Evolutionary conservation across 2,329 filamentous ascomycete species (phyloP), one percentile per base, ranked within the genome.

Genomic region (Aspergillus eucalypticola): DNA sequence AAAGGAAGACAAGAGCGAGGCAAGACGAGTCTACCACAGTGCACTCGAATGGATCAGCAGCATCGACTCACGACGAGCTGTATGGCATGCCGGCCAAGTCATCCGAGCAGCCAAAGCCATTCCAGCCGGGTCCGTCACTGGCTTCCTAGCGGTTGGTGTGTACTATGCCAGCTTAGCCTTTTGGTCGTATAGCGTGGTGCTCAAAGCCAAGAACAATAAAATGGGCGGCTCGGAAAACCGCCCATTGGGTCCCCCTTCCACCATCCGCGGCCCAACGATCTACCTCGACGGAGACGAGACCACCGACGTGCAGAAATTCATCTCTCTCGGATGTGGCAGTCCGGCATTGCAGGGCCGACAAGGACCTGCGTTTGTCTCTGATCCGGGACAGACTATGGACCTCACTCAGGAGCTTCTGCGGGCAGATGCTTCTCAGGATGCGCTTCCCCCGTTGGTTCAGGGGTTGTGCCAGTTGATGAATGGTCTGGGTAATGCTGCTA

Each of bases 61-160:
- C 13, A 67, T 73, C 17, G 68, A 74, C 11, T 74, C 76, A 0
- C 71, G 78, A 2, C 87, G 8, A 70, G 69, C 70, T 2, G 58
- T 90, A 0, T 90, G 85, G 83, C 86, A 88, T 65, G 88, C 89
- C 1, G 88, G 86, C 0, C 89, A 90, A 71, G 81, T 89, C 1
- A 71, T 91, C 5, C 82, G 86, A 7, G 82, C 84, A 42, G 88
- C 86, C 2, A 84, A 82, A 67, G 61, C 76, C 51, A 83, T 88
- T 51, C 81, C 85, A 0, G 71, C 76, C 1, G 80, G 82, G 0
- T 79, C 83, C 10, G 73, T 90, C 3, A 84, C 85, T 46, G 86
- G 88, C 63, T 90, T 91, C 70, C 84, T 86, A 62, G 87, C 88
- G 0, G 84, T 91, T 6, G 86, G 84, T 0, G 82, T 90, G 0